Percentiles rank a stretch among this genome's conserved stretches.
These are phyloP conservation scores for Venturia aucupariae DNA, from an alignment of 2,329 filamentous ascomycete species.

Conservation along the genomic window DNA sequence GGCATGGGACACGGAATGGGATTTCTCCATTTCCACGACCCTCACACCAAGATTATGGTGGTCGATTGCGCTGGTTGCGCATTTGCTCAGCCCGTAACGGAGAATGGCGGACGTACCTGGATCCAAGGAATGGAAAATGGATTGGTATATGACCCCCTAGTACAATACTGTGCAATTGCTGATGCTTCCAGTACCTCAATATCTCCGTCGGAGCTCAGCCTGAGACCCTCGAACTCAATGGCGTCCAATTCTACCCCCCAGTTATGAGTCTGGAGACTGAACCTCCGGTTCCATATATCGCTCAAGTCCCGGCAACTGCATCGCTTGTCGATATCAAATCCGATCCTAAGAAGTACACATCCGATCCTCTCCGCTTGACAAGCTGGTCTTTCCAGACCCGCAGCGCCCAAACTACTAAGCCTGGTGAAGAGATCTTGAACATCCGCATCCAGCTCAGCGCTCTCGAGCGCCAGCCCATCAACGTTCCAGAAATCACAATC, in stretches of 20 bases:
- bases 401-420: slow-evolving; percentile 27
- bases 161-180: slow-evolving; percentile 12
- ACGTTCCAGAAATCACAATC: slow-evolving; percentile 27
- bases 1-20: slow-evolving; percentile 22
- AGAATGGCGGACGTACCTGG: slow-evolving; percentile 23
- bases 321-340: slow-evolving; percentile 17
- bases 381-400: slow-evolving; percentile 27
- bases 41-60: slow-evolving; percentile 24
- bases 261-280: slow-evolving; percentile 6
- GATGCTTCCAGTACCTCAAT: slow-evolving; percentile 21
- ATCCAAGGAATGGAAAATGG: slow-evolving; percentile 25
- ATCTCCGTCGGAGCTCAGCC: slow-evolving; percentile 27
- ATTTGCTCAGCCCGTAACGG: slow-evolving; percentile 21
- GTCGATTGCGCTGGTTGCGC: slow-evolving; percentile 28
- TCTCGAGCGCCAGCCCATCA: slow-evolving; percentile 25
- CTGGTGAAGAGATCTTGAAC: slow-evolving; percentile 30
- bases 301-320: slow-evolving; percentile 23
- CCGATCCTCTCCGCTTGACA: slow-evolving; percentile 24
- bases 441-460: slow-evolving; percentile 29
- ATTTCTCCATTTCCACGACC: slow-evolving; percentile 25
- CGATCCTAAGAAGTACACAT: slow-evolving; percentile 17
- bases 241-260: slow-evolving; percentile 31
- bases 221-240: slow-evolving; percentile 27
- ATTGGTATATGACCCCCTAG: slow-evolving; percentile 22
- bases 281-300: slow-evolving; percentile 17